phyloP scores from a whole-genome alignment of 345 rosid genomes.

The Reutealis trisperma region DNA sequence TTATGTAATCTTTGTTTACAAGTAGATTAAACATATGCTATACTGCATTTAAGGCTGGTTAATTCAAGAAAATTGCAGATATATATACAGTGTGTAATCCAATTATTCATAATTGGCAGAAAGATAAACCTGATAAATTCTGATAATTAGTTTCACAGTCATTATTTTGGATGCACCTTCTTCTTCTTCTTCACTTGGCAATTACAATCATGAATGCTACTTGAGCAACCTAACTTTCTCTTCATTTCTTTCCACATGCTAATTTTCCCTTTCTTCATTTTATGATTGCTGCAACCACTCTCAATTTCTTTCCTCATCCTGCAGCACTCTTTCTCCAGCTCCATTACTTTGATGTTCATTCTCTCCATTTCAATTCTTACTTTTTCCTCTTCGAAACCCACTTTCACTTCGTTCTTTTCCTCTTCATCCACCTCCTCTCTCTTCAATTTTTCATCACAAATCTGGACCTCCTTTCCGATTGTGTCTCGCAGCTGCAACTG shows the following conservation, averaged over 20 bases:
- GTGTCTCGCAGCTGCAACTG: constrained; percentile 67
- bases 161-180: constrained; percentile 50
- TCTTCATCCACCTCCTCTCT: constrained; percentile 21
- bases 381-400: constrained; percentile 34
- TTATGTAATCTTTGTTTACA: neutral
- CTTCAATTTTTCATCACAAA: constrained; percentile 24
- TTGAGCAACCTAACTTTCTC: constrained; percentile 83
- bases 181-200: constrained; percentile 57
- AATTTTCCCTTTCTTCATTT: constrained; percentile 38
- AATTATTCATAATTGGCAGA: neutral
- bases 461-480: constrained; percentile 37
- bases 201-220: constrained; percentile 43
- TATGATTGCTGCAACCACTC: constrained; percentile 24
- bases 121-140: neutral
- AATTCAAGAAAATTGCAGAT: neutral
- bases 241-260: constrained; percentile 78
- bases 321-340: constrained; percentile 53
- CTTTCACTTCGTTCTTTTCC: neutral
- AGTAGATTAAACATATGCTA: neutral
- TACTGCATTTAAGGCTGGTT: neutral
- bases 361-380: constrained; percentile 48
- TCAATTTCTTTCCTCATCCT: constrained; percentile 55
- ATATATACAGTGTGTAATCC: neutral
- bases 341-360: constrained; percentile 65
- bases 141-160: neutral